Percentiles rank a stretch among this genome's conserved stretches.
Evolutionary conservation across 306 rosid species (phyloP).

Genomic region (Quillaja saponaria): DNA sequence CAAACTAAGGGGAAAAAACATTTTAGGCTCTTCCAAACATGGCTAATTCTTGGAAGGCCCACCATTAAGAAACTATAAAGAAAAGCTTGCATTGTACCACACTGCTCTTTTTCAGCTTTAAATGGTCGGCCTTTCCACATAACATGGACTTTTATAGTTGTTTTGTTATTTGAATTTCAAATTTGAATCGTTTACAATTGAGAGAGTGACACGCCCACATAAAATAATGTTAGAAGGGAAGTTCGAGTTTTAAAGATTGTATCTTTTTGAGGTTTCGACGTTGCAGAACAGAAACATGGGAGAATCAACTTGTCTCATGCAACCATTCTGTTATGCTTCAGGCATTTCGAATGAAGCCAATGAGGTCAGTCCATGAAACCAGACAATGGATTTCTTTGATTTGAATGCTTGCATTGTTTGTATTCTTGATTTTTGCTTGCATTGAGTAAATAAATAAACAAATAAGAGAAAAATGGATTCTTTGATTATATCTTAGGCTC

Average conservation of each 20-base stretch:
- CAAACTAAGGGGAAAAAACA: conserved; percentile 25
- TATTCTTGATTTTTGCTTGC: not conserved
- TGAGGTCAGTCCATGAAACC: conserved; percentile 55
- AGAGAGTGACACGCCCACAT: conserved; percentile 30
- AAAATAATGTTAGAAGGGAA: conserved; percentile 14
- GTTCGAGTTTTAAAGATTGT: conserved; percentile 43
- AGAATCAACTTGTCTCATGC: conserved; percentile 90
- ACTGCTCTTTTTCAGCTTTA: conserved; percentile 13
- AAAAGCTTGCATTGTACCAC: conserved; percentile 3
- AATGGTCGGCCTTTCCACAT: conserved; percentile 39
- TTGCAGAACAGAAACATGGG: conserved; percentile 59
- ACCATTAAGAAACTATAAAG: conserved; percentile 29
- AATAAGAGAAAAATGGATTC: too few relatives aligned
- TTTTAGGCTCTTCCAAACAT: conserved; percentile 26
- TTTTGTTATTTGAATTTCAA: conserved; percentile 59
- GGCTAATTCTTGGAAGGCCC: conserved; percentile 34
- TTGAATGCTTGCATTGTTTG: conserved; percentile 11
- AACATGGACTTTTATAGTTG: conserved; percentile 23
- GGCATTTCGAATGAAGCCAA: conserved; percentile 71
- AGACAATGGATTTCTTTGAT: conserved; percentile 7
- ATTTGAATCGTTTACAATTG: conserved; percentile 46
- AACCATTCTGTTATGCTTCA: conserved; percentile 82
- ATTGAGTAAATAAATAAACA: not conserved
- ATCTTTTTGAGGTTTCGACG: conserved; percentile 37
- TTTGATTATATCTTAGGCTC: too few relatives aligned